These are phyloP conservation scores for Sporobolus alterniflorus DNA, from an alignment of 202 grass and related monocot species.

Conservation along the genomic window DNA sequence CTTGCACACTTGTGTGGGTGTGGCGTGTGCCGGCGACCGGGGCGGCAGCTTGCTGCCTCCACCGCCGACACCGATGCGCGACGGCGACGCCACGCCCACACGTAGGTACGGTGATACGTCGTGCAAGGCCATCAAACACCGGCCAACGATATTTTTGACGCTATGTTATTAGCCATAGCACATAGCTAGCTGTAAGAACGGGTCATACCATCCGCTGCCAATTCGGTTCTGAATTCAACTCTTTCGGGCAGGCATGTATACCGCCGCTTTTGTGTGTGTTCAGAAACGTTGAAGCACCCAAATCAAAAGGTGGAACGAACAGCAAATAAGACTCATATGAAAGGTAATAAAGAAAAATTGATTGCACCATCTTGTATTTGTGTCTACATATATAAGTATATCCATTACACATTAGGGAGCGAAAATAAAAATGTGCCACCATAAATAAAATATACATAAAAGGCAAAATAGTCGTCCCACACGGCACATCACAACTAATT, in stretches of 20 bases:
- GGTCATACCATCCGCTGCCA: constrained; percentile 18
- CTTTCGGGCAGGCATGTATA: not conserved
- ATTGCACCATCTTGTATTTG: not conserved
- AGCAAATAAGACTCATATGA: not conserved
- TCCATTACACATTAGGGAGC: not conserved
- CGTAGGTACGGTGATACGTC: not conserved
- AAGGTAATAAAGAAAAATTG: not conserved
- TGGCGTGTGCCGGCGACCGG: not conserved
- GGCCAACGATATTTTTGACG: not conserved
- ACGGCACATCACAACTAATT: constrained; percentile 9
- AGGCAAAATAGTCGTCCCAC: too few species aligned
- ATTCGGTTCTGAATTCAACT: not conserved
- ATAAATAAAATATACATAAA: too few species aligned
- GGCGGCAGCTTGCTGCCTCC: constrained; percentile 14
- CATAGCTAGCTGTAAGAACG: not conserved
- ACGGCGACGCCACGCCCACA: not conserved
- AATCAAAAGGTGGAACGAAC: not conserved
- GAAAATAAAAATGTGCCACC: not conserved
- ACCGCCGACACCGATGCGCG: constrained; percentile 6
- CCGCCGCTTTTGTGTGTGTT: not conserved
- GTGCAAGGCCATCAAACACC: not conserved
- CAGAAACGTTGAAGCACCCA: not conserved
- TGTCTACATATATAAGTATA: not conserved
- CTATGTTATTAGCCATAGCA: not conserved
- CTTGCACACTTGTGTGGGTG: not conserved